These are phyloP conservation scores for Rheum nobile DNA, from an alignment of 148 eudicot genomes.

Conservation along the genomic window DNA sequence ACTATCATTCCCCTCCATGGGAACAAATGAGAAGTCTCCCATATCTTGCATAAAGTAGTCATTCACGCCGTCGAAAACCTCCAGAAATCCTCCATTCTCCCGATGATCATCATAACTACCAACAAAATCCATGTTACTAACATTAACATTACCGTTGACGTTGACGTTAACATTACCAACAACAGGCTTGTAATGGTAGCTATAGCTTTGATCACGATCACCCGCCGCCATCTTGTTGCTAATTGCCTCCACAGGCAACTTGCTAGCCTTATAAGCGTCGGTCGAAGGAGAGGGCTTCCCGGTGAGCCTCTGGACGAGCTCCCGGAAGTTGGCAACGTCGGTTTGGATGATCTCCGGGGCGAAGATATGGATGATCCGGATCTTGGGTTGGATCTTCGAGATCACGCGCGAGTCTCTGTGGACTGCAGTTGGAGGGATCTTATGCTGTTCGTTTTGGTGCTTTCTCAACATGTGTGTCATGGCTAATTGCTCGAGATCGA, in stretches of 20 bases:
- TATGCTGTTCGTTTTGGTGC: conserved; percentile 3
- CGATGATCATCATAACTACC: neutral
- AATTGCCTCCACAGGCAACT: neutral
- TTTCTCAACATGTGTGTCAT: conserved; percentile 21
- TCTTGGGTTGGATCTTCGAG: conserved; percentile 52
- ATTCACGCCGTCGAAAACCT: neutral
- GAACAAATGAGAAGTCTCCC: neutral
- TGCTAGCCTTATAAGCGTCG: neutral
- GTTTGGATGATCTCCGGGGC: conserved; percentile 75
- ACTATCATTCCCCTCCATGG: neutral
- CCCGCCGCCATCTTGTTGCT: neutral
- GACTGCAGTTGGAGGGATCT: conserved; percentile 17
- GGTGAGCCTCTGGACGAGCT: conserved; percentile 68
- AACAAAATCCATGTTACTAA: neutral
- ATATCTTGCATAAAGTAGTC: conserved; percentile 5
- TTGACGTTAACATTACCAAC: too few relatives aligned
- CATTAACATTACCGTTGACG: too few relatives aligned
- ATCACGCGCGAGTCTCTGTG: conserved; percentile 41
- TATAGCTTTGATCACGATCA: neutral
- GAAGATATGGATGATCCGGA: conserved; percentile 60
- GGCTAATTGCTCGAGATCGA: neutral
- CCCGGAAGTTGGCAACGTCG: conserved; percentile 58
- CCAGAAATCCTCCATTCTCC: neutral
- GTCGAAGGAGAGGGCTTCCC: conserved; percentile 29
- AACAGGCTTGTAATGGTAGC: neutral